Base-by-base conservation (phyloP, 805 yeast species). In the Blastobotrys mokoenaii region DNA sequence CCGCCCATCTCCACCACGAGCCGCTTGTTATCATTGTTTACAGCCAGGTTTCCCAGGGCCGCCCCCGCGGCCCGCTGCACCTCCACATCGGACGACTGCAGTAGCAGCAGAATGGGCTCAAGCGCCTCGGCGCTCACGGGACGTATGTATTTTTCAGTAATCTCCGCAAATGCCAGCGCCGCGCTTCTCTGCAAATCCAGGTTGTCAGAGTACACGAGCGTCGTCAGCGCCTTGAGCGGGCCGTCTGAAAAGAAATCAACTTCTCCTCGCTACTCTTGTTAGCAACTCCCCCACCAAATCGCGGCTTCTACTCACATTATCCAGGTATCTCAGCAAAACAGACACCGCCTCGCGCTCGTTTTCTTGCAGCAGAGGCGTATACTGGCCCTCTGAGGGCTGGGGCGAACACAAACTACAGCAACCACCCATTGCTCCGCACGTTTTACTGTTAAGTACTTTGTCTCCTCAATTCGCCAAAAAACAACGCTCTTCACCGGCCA, bases 31-130 rank as follows among this genome's bases (percentile, higher is more conserved):
- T 85, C 96, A 59, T 88, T 89, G 67, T 93, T 88, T 29, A 93
- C 98, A 1, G 99, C 99, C 58, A 93, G 71, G 58, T 93, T 93
- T n/a, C 98, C 98, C 54, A 93, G 70, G 1, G 98, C 97, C 4
- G 97, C 98, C 66, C 97, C 90, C 0, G 98, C 97, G 6, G 98
- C 98, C 44, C 97, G 76, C 68, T 93, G 97, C 32, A 93, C 96
- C 67, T 93, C 98, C 46, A 89, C 77, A 64, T 93, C 98, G 15
- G 82, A 72, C 50, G 84, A 78, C 63, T 90, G 96, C 53, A 93
- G 71, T 41, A 93, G 72, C 40, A 87, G 84, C 49, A 93, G 72
- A 36, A 93, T 89, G 41, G 97, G 98, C 64, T 93, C 97, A 54
- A 93, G 71, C 2, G 90, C 96, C 54, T 87, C 95, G 47, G 94